Base-by-base conservation (phyloP, 1,284 basidiomycete species). In the Malassezia furfur region DNA sequence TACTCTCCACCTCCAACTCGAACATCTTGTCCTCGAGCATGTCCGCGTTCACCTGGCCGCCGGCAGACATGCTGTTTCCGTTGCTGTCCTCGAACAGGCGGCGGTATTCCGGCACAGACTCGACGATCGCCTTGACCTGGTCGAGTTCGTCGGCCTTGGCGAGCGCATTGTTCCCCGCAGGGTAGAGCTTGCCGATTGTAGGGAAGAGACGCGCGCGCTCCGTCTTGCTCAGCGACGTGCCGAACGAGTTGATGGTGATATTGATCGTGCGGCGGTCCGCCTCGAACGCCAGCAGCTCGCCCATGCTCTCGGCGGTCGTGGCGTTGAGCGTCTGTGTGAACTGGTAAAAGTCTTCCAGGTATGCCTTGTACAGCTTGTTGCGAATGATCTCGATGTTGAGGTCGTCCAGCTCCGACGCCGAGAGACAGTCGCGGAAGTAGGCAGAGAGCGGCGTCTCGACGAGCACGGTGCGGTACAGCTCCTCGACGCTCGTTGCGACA, bases 301-400 rank as follows among this genome's bases (percentile, higher is more conserved):
- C 28, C 67, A 69, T 69, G 32, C 61, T 66, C 35, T 63, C 54
- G 1, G 59, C 56, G 0, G 67, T 69, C 2, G 64, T 59, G 12
- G 83, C 81, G 30, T 88, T 87, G 19, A 98, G 78, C 3, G 84
- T 82, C 50, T 81, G 77, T 74, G 85, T 87, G 78, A 88, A 98
- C 60, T 80, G 76, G 79, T 91, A 83, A 76, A 98, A 99, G 77
- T 99, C 94, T 76, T 96, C 93, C 55, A 99, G 85, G 78, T 99
- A 99, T 14, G 91, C 87, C 77, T 96, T 96, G 83, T 98, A 98
- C 44, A 99, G 86, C n/a, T 93, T 91, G 78, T 98, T 98, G 45
- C 94, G 88, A 77, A 99, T 93, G 77, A 99, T 96, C 79, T 99
- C 94, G 69, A 99, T 98, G 80, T 99, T 96, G 62, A 98, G 84